Evolutionary conservation across 495 filamentous ascomycete species (phyloP).

Genomic region (Lindgomyces ingoldianus): DNA sequence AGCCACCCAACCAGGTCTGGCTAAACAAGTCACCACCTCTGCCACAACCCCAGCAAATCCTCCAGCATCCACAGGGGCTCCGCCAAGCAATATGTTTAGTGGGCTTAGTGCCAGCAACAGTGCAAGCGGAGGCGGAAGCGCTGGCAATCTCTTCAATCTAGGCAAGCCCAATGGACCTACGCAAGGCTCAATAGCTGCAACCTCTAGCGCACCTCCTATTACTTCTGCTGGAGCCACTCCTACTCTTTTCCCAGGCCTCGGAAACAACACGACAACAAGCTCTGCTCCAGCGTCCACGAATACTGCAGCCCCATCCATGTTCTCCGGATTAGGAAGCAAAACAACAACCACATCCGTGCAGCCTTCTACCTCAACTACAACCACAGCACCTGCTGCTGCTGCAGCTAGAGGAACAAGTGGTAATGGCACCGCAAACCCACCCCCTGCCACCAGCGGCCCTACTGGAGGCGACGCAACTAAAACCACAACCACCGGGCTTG

Average conservation of each 20-base stretch:
- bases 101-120: not conserved
- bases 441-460: slow-evolving; percentile 35
- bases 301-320: slow-evolving; percentile 27
- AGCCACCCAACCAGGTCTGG: slow-evolving; percentile 8
- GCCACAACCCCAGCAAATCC: slow-evolving; percentile 1
- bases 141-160: not conserved
- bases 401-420: slow-evolving; percentile 6
- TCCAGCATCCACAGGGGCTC: not conserved
- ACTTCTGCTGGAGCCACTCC: slow-evolving; percentile 2
- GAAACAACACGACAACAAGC: slow-evolving; percentile 13
- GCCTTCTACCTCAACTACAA: not conserved
- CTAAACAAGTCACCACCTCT: not conserved
- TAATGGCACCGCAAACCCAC: slow-evolving; percentile 18
- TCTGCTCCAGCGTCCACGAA: slow-evolving; percentile 35
- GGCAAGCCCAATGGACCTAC: not conserved
- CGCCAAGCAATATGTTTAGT: not conserved
- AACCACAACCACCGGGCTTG: slow-evolving; percentile 42
- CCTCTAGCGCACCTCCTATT: not conserved
- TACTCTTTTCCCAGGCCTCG: slow-evolving; percentile 11
- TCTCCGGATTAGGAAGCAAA: slow-evolving; percentile 28
- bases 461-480: slow-evolving; percentile 41
- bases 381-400: not conserved
- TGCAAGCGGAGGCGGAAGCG: not conserved
- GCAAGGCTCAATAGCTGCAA: not conserved
- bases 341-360: not conserved